These are phyloP conservation scores for Yarrowia sp. DNA, from an alignment of 805 yeast genomes.

Conservation along the genomic window DNA sequence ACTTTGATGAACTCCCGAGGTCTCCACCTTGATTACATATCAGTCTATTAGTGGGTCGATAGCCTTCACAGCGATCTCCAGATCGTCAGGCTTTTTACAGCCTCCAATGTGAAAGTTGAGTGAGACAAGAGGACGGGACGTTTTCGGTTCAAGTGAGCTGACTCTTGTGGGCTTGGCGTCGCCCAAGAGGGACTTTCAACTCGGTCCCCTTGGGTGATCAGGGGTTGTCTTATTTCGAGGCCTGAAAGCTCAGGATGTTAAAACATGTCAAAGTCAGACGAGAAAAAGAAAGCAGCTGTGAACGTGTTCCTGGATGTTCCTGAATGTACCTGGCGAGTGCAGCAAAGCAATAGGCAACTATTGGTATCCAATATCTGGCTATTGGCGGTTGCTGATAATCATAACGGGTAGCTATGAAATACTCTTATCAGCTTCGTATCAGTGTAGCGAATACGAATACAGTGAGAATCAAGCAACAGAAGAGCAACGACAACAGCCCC, in stretches of 20 bases:
- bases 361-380: not conserved
- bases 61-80: slow-evolving; percentile 14
- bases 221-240: slow-evolving; percentile 22
- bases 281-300: not conserved
- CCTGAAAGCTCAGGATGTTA: slow-evolving; percentile 4
- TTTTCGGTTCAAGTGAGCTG: slow-evolving; percentile 12
- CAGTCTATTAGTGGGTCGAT: not conserved
- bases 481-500: slow-evolving; percentile 1
- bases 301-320: slow-evolving; percentile 3
- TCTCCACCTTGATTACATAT: not conserved
- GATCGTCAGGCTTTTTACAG: slow-evolving; percentile 18
- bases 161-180: slow-evolving; percentile 7
- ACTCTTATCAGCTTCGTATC: not conserved
- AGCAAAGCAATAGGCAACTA: not conserved
- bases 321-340: not conserved
- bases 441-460: not conserved
- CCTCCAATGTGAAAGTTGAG: slow-evolving; percentile 7
- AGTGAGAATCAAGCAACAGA: not conserved
- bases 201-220: slow-evolving; percentile 2
- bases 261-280: slow-evolving; percentile 4
- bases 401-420: not conserved
- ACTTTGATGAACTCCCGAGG: not conserved
- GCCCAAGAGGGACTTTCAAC: slow-evolving; percentile 3
- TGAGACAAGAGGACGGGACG: slow-evolving; percentile 21
- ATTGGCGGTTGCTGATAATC: not conserved